Conservation (phyloP, 208 protist species). For the Leishmania amazonensis region DNA sequence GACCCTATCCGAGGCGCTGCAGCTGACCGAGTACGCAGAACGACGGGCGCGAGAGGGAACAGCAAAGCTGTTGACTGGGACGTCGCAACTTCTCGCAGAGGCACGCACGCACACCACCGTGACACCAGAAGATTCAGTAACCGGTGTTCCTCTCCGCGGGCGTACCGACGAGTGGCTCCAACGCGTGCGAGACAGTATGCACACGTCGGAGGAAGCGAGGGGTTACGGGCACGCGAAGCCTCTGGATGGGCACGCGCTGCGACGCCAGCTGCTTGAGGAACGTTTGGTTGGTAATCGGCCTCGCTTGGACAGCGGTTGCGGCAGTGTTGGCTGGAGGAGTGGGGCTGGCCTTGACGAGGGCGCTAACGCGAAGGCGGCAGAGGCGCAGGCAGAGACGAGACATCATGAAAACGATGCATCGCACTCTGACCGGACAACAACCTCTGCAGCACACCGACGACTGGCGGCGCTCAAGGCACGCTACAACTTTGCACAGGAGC, state of each 20-base stretch:
- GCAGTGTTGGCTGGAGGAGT: not conserved
- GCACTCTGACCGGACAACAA: not conserved
- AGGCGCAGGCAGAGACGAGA: not conserved
- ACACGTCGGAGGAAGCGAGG: slow-evolving; percentile 23
- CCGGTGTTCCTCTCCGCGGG: slow-evolving; percentile 2
- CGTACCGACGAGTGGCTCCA: slow-evolving; percentile 61
- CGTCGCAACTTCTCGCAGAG: not conserved
- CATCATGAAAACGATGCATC: not conserved
- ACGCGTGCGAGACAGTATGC: slow-evolving; percentile 44
- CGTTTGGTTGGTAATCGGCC: slow-evolving; percentile 45
- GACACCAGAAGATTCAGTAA: not conserved
- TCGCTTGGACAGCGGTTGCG: slow-evolving; percentile 17
- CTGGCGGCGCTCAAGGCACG: slow-evolving; percentile 78
- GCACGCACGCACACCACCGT: not conserved
- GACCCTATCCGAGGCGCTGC: slow-evolving; percentile 65
- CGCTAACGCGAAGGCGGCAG: not conserved
- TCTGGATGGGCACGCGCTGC: slow-evolving; percentile 68
- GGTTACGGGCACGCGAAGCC: slow-evolving; percentile 9
- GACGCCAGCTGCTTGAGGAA: slow-evolving; percentile 52
- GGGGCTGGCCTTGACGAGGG: not conserved
- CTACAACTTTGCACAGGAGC: slow-evolving; percentile 56
- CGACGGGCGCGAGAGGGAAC: not conserved
- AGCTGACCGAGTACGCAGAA: slow-evolving; percentile 80
- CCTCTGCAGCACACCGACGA: slow-evolving; percentile 44
- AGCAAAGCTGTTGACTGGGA: not conserved